Percentiles rank a stretch among this genome's conserved stretches.
These are phyloP conservation scores for Alternaria sp. DNA, from an alignment of 2,329 filamentous ascomycete genomes.

Conservation along the genomic window DNA sequence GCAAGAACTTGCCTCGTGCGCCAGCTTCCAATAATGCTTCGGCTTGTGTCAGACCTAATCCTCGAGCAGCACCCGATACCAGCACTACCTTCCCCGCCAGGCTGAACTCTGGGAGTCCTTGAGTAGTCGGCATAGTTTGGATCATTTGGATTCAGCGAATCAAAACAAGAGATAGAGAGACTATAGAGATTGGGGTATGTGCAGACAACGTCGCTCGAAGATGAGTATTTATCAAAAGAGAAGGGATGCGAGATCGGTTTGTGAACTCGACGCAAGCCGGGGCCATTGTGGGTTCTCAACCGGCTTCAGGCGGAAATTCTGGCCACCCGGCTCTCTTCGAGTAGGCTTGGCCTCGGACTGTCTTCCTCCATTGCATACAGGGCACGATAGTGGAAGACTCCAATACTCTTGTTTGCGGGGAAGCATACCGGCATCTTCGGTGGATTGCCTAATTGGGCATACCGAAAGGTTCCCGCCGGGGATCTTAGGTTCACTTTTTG, in stretches of 20 bases:
- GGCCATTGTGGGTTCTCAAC: slow-evolving; percentile 20
- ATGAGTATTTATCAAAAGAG: slow-evolving; percentile 9
- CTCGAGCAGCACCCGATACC: slow-evolving; percentile 75
- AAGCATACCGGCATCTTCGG: slow-evolving; percentile 21
- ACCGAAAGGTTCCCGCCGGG: slow-evolving; percentile 19
- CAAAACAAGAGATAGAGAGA: background rate
- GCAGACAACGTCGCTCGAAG: slow-evolving; percentile 2
- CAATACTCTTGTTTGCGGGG: slow-evolving; percentile 28
- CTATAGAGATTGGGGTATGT: background rate
- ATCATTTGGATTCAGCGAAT: background rate
- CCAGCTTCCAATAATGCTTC: slow-evolving; percentile 79
- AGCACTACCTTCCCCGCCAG: slow-evolving; percentile 74
- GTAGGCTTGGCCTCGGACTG: slow-evolving; percentile 14
- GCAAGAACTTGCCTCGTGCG: slow-evolving; percentile 62
- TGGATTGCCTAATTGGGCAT: slow-evolving; percentile 24
- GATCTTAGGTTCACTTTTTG: slow-evolving; percentile 6
- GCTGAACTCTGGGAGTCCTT: slow-evolving; percentile 74
- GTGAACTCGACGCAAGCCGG: slow-evolving; percentile 7
- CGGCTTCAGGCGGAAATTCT: slow-evolving; percentile 3
- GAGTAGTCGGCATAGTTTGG: slow-evolving; percentile 27
- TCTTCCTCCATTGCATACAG: slow-evolving; percentile 10
- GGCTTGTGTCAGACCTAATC: slow-evolving; percentile 76
- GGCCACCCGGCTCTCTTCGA: slow-evolving; percentile 15
- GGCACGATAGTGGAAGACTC: slow-evolving; percentile 16
- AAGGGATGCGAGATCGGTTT: slow-evolving; percentile 8